Conservation (phyloP, 768 basidiomycete genomes). For the Astraeus odoratus region DNA sequence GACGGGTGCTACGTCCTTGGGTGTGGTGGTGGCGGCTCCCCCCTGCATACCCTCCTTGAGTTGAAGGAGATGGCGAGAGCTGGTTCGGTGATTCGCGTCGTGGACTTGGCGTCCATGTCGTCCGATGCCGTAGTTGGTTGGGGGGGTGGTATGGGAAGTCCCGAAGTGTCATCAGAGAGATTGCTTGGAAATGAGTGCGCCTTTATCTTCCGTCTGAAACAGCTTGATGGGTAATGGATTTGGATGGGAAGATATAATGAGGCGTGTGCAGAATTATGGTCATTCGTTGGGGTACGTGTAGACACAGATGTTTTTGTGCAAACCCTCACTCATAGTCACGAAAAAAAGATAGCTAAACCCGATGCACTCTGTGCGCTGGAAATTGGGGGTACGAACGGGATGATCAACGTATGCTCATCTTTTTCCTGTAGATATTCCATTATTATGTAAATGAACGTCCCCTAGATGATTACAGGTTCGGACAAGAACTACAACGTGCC, state of each 20-base stretch:
- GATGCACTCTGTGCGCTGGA: conserved; percentile 31
- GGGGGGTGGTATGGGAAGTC: conserved; percentile 39
- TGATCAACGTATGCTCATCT: conserved; percentile 30
- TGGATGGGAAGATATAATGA: conserved; percentile 25
- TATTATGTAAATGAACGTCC: conserved; percentile 7
- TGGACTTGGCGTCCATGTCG: conserved; percentile 37
- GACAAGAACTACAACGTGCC: conserved; percentile 32
- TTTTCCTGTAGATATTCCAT: not conserved
- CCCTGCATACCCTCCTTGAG: conserved; percentile 45
- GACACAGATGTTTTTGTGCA: not conserved
- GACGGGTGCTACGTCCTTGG: conserved; percentile 60
- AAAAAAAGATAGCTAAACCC: conserved; percentile 23
- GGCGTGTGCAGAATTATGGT: conserved; percentile 25
- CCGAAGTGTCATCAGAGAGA: conserved; percentile 32
- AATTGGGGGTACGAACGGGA: conserved; percentile 41
- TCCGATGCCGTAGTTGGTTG: conserved; percentile 37
- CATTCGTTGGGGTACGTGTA: conserved; percentile 18
- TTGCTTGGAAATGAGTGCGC: conserved; percentile 31
- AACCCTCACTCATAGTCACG: conserved; percentile 1
- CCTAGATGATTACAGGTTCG: conserved; percentile 30
- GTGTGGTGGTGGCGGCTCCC: conserved; percentile 57
- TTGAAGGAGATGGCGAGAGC: conserved; percentile 45
- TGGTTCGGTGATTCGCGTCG: conserved; percentile 39
- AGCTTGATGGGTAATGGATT: not conserved
- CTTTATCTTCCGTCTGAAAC: not conserved